Base-by-base conservation (phyloP, 164 flowering plant species). In the Umbilicus rupestris region DNA sequence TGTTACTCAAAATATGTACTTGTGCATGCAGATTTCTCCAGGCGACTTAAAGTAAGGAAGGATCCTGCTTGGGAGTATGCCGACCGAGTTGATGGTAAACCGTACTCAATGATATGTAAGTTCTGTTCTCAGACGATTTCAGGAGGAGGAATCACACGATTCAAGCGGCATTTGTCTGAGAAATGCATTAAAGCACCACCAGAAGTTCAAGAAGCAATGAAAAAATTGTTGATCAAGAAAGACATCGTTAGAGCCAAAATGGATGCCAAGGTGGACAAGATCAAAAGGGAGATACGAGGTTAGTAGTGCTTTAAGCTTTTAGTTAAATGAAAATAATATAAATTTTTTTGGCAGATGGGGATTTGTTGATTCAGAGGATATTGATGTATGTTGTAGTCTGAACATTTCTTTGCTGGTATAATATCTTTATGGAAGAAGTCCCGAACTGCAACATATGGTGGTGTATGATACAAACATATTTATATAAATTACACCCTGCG, bases 91-190 rank as follows among this genome's bases (percentile, higher is more conserved):
- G 26, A 31, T 19, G 65, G 42, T 41, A 63, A 37, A 33, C 46
- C 39, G 10, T 20, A 63, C 39, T 20, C 45, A 24, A 63, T 63
- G 42, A 29, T 41, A 5, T 63, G 65, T 46, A 63, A 63, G 45
- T 39, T 63, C 65, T 63, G 65, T n/a, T 24, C 45, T 12, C 22
- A 39, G 45, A 63, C 17, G 24, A 39, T 63, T 37, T 41, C 45
- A 3, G 65, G 65, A 22, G 65, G 65, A 35, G 65, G 65, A 33
- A 63, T 63, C 29, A 63, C 65, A 20, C 16, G 65, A 63, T 63
- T 63, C 45, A 63, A 63, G 45, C 45, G 12, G 8, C 65, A 63
- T 63, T 41, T 63, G 26, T 24, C 65, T 63, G 45, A 41, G 45
- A 35, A 20, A 19, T 63, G 65, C 29, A 20, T 41, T 37, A 2